These are phyloP conservation scores for Plantago lanceolata DNA, from an alignment of 305 asterid species.

Conservation along the genomic window DNA sequence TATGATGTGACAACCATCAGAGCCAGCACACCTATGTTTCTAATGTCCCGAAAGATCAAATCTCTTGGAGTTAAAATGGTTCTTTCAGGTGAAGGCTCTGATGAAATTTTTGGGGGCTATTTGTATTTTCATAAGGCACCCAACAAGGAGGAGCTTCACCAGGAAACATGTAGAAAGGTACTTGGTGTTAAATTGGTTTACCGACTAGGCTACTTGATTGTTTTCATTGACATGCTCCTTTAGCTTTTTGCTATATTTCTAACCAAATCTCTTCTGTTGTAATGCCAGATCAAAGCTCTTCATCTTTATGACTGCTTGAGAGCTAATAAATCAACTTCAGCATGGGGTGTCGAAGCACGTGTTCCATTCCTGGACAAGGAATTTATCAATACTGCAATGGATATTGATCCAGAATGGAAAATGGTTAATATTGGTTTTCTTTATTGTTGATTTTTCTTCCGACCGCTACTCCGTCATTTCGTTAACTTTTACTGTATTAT, in stretches of 20 bases:
- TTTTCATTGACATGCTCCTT: conserved; percentile 9
- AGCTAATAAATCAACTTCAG: conserved; percentile 97
- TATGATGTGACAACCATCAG: conserved; percentile 95
- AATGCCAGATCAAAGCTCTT: conserved; percentile 84
- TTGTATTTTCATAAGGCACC: conserved; percentile 98
- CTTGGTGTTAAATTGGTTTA: conserved; percentile 9
- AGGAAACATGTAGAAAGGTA: conserved; percentile 96
- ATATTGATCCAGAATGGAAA: conserved; percentile 93
- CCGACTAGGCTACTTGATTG: conserved; percentile 7
- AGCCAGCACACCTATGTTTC: conserved; percentile 99
- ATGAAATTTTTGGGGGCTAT: conserved; percentile 98
- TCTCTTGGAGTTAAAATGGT: conserved; percentile 98
- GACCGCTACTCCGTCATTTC: conserved; percentile 7
- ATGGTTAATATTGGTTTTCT: conserved; percentile 45
- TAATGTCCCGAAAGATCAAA: conserved; percentile 93
- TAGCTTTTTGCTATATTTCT: conserved; percentile 2
- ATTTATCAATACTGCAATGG: conserved; percentile 82
- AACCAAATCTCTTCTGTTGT: conserved; percentile 20
- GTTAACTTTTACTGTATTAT: neutral
- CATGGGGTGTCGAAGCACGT: conserved; percentile 99
- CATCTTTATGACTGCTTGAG: conserved; percentile 99
- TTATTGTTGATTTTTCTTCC: conserved; percentile 20
- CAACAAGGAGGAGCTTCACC: conserved; percentile 86
- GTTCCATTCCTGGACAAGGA: conserved; percentile 98
- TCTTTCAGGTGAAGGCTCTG: conserved; percentile 99